phyloP scores from a whole-genome alignment of 2,329 filamentous ascomycete genomes.

The Exophiala calicioides region DNA sequence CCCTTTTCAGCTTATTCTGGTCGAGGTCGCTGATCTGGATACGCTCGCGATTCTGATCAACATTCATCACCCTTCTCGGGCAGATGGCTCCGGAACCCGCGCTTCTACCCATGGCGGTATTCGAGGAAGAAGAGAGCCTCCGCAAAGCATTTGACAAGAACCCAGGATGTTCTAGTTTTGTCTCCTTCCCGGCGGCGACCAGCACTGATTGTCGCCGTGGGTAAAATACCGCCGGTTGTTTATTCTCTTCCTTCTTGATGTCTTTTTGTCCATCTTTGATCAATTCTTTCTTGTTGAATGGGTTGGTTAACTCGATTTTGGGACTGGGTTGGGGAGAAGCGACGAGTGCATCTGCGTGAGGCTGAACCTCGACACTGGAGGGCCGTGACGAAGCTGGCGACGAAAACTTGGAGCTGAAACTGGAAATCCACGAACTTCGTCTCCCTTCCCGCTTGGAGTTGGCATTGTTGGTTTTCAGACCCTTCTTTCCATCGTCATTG shows the following conservation, averaged over 20 bases:
- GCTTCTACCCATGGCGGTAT: conserved; percentile 53
- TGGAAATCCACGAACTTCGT: conserved; percentile 86
- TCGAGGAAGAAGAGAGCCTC: conserved; percentile 70
- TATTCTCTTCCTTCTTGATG: conserved; percentile 39
- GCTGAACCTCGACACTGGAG: conserved; percentile 29
- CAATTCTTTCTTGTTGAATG: conserved; percentile 41
- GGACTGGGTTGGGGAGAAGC: conserved; percentile 34
- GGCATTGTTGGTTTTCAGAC: conserved; percentile 6
- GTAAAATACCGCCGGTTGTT: conserved; percentile 58
- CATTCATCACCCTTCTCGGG: conserved; percentile 78
- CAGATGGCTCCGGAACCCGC: conserved; percentile 67
- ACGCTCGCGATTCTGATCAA: conserved; percentile 76
- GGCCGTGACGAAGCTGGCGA: conserved; percentile 44
- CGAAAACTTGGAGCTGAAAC: conserved; percentile 88
- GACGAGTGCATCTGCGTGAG: conserved; percentile 6
- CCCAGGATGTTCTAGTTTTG: conserved; percentile 66
- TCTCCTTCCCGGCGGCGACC: conserved; percentile 40
- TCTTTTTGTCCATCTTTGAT: conserved; percentile 44
- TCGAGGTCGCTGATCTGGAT: conserved; percentile 79
- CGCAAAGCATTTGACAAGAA: conserved; percentile 81
- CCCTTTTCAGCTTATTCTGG: conserved; percentile 76
- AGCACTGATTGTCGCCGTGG: conserved; percentile 30
- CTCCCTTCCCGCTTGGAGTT: conserved; percentile 48
- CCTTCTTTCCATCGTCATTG: conserved; percentile 21
- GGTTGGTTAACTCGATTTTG: conserved; percentile 44